Conservation (phyloP, 2,329 filamentous ascomycete species). For the Talaromyces amestolkiae region DNA sequence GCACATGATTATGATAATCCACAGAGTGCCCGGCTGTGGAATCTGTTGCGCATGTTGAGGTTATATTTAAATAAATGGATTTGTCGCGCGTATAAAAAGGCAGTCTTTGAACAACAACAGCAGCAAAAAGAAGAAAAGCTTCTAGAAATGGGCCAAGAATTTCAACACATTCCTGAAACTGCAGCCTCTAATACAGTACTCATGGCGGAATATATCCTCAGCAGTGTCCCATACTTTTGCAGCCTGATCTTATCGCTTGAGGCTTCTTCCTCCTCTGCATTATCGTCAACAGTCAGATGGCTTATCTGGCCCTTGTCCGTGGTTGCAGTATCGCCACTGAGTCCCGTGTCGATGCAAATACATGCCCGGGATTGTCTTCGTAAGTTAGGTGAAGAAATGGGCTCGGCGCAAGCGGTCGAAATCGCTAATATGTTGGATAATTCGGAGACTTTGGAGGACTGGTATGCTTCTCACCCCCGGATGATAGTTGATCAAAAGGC, state of each 20-base stretch:
- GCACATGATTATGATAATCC: constrained; percentile 4
- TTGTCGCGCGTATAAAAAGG: not conserved
- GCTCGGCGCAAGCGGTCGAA: not conserved
- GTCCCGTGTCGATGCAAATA: not conserved
- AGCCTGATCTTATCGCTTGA: not conserved
- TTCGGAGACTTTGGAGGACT: not conserved
- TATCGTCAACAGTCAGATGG: not conserved
- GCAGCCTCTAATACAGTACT: not conserved
- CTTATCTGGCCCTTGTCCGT: not conserved
- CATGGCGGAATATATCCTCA: not conserved
- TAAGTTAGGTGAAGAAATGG: not conserved
- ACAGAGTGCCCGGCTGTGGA: not conserved
- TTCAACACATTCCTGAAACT: not conserved
- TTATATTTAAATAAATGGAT: constrained; percentile 1
- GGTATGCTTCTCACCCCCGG: not conserved
- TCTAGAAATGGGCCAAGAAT: too few relatives aligned
- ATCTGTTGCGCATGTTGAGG: not conserved
- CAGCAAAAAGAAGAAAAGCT: not conserved
- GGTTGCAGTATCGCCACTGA: not conserved
- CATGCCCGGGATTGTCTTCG: not conserved
- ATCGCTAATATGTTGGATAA: not conserved
- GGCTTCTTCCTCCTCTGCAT: not conserved
- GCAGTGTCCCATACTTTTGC: not conserved
- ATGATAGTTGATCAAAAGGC: not conserved
- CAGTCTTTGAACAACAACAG: not conserved